A percentile compares a stretch with the other conserved stretches of the same genome.
Evolutionary conservation across 495 filamentous ascomycete genomes (phyloP).

Genomic region (Talaromyces trachyspermus): DNA sequence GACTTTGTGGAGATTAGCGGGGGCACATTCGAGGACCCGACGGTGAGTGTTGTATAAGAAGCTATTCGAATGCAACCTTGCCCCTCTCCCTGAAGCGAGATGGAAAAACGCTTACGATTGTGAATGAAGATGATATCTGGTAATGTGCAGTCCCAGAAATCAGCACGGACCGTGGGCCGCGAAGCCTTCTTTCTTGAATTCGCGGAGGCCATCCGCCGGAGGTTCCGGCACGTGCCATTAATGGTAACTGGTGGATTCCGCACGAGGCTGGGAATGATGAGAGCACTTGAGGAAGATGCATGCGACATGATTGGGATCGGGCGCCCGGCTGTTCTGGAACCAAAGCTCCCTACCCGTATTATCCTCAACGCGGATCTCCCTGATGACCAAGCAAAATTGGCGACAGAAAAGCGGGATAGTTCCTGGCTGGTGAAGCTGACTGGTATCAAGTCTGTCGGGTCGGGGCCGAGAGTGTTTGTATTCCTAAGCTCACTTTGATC

Average conservation of each 20-base stretch:
- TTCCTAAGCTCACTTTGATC: no score
- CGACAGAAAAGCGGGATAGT: no score
- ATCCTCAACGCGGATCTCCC: no score
- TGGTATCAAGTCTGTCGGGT: no score
- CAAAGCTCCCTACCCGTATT: slow-evolving; percentile 29
- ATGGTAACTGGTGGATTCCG: slow-evolving; percentile 52
- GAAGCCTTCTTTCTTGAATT: slow-evolving; percentile 59
- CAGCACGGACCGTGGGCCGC: slow-evolving; percentile 32
- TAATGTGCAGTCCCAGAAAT: neutral
- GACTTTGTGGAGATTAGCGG: slow-evolving; percentile 59
- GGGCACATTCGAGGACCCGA: slow-evolving; percentile 49
- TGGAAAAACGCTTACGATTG: neutral
- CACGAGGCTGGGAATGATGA: slow-evolving; percentile 44
- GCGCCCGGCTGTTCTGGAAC: slow-evolving; percentile 45
- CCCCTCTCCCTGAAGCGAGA: neutral
- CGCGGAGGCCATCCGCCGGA: slow-evolving; percentile 33
- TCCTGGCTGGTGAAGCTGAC: no score
- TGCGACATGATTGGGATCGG: slow-evolving; percentile 55
- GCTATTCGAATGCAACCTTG: no score
- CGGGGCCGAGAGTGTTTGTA: no score
- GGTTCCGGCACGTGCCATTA: slow-evolving; percentile 37
- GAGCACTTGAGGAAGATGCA: slow-evolving; percentile 41
- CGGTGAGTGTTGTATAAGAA: slow-evolving; percentile 19
- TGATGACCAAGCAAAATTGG: no score
- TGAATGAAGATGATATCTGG: slow-evolving; percentile 14